Evolutionary conservation across 176 grass and related monocot genomes (phyloP).

Genomic region (Zea luxurians): DNA sequence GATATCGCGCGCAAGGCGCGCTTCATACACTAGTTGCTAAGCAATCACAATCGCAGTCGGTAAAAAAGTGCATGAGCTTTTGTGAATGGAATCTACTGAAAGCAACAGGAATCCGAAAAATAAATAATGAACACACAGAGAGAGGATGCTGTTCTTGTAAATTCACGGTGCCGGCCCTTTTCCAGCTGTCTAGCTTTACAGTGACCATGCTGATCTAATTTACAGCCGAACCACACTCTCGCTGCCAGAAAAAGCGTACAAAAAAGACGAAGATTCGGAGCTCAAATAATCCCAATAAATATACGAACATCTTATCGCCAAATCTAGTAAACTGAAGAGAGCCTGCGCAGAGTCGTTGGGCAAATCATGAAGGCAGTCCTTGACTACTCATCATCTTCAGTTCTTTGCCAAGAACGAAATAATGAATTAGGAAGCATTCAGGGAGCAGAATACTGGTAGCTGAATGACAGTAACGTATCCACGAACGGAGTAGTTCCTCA

Average conservation of each 20-base stretch:
- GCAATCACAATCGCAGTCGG: neutral
- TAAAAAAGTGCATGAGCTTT: constrained; percentile 7
- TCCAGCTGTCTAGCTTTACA: constrained; percentile 3
- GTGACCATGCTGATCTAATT: neutral
- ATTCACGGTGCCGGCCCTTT: neutral
- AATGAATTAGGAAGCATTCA: too few relatives aligned
- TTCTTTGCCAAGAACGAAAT: neutral
- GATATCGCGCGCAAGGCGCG: too few relatives aligned
- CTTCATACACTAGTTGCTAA: too few relatives aligned
- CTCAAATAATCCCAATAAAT: neutral
- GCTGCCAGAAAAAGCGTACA: neutral
- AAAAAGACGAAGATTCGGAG: constrained; percentile 6
- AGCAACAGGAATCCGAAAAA: neutral
- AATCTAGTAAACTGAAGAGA: constrained; percentile 41
- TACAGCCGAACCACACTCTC: neutral
- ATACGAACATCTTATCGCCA: neutral
- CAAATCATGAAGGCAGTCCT: constrained; percentile 9
- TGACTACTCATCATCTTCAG: neutral
- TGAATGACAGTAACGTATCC: too few relatives aligned
- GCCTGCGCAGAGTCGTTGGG: neutral
- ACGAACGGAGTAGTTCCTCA: too few relatives aligned
- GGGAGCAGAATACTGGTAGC: too few relatives aligned
- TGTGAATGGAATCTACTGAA: constrained; percentile 21
- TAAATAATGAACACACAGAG: neutral
- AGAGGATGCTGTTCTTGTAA: neutral